Base-by-base conservation (phyloP, 441 rosid species). In the Manihot esculenta region DNA sequence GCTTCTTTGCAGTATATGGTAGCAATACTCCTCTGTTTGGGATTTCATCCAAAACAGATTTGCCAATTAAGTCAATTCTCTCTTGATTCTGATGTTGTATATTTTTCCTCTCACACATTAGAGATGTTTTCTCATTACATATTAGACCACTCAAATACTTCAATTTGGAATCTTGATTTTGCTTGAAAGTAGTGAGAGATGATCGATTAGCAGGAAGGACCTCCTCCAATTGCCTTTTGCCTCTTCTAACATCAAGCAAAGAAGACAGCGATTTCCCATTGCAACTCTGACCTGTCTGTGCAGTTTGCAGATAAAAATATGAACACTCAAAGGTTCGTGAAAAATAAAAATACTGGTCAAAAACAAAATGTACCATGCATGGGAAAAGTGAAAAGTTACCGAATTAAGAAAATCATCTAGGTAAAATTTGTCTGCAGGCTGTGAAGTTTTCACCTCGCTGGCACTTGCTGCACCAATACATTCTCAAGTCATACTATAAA, bases 141-240 rank as follows among this genome's bases (percentile, higher is more conserved):
- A 80, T 59, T 53, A 73, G 66, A 64, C 79, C 80, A 71, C 76
- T 75, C 18, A 83, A 78, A 73, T 74, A 76, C 71, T 82, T 83
- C 84, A 80, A 78, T 77, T 78, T 85, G 62, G 79, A 68, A 77
- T 64, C 70, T 58, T 64, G 79, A 33, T 67, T 54, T 59, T 77
- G 83, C 73, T 70, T 82, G 63, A 56, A 62, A 62, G 79, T 83
- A 77, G 76, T 74, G 72, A 86, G 84, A 77, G 86, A 86, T 62
- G 92, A 81, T 38, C 83, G 84, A 77, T 93, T 93, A 41, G 98
- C 98, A 65, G 99, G 92, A 82, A 81, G 85, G 74, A 86, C 72
- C 68, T 77, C 89, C 67, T 76, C 76, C 56, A 87, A 50, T 74
- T 75, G 85, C 79, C 76, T 76, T 74, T 63, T 79, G 64, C 78